These are phyloP conservation scores for Leccinum fibrillosum DNA, from an alignment of 768 basidiomycete species.

Conservation along the genomic window DNA sequence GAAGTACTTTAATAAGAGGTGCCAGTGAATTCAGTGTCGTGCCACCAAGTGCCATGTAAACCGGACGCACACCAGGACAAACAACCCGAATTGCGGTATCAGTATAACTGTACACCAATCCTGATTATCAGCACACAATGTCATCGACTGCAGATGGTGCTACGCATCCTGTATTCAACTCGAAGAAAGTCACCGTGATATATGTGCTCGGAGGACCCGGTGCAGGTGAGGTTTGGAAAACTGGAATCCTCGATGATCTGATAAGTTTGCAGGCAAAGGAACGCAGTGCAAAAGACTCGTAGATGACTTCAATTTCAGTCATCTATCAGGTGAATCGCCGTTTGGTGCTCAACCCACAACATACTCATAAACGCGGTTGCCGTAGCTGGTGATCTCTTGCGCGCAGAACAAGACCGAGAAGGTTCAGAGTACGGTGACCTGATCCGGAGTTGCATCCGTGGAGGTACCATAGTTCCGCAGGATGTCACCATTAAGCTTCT, in stretches of 20 bases:
- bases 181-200: slow-evolving; percentile 75
- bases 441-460: slow-evolving; percentile 84
- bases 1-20: too few relatives aligned
- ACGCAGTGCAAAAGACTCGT: slow-evolving; percentile 91
- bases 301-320: slow-evolving; percentile 80
- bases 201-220: slow-evolving; percentile 98
- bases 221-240: slow-evolving; percentile 56
- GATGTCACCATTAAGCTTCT: slow-evolving; percentile 95
- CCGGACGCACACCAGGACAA: neutral
- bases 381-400: slow-evolving; percentile 93
- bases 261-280: slow-evolving; percentile 71
- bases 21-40: neutral
- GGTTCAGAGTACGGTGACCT: slow-evolving; percentile 80
- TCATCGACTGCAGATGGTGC: slow-evolving; percentile 6
- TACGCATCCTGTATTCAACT: slow-evolving; percentile 51
- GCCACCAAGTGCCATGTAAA: neutral
- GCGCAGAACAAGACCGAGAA: slow-evolving; percentile 87
- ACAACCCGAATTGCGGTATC: neutral
- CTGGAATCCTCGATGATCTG: slow-evolving; percentile 7
- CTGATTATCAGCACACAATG: slow-evolving; percentile 13
- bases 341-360: slow-evolving; percentile 5
- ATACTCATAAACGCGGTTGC: slow-evolving; percentile 5
- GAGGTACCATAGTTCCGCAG: slow-evolving; percentile 94
- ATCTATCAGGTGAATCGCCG: slow-evolving; percentile 75
- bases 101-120: slow-evolving; percentile 1